Evolutionary conservation across 306 rosid genomes (phyloP), one percentile per base, ranked within the genome.

Genomic region (Cyamopsis tetragonoloba): DNA sequence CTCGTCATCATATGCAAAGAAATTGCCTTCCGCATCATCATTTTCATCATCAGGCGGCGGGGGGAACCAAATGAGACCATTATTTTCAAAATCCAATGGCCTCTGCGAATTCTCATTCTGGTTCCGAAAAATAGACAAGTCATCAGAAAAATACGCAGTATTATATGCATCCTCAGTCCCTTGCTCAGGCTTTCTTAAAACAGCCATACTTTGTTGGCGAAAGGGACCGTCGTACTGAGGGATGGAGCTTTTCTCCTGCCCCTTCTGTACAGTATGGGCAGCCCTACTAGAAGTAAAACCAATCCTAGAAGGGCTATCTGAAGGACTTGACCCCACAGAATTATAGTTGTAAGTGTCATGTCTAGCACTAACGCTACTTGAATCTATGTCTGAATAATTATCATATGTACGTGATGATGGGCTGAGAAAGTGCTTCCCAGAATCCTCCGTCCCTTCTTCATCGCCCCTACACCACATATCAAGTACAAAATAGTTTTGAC

Each of bases 31-130:
- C 14, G 67, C 79, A 30, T 90, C 97, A 20, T 84, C 86, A 66
- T 78, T 73, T 77, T 77, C 96, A 77, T 86, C 83, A 28, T 80
- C 97, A 31, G 96, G 97, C 0, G 85, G 95, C 67, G 97, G 96
- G 12, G 99, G 97, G 48, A 80, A 85, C 97, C 97, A 93, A 62
- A 93, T 84, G 55, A 13, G 87, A 74, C 81, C 89, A 76, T 86
- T 86, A 81, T 88, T 84, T 81, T 82, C 92, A 85, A 93, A 93
- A 86, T 86, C 96, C 83, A 89, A 82, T 13, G 96, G 93, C 76
- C 89, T 82, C 65, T 60, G 83, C 34, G 76, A 77, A 46, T 73
- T 83, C 70, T 80, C 85, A 67, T 49, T 71, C 73, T 47, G 89
- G 81, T 50, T 79, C 49, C 51, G 73, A 70, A 80, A 71, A 71